Conservation (phyloP, 2,329 filamentous ascomycete species). For the Zymoseptoria brevis region DNA sequence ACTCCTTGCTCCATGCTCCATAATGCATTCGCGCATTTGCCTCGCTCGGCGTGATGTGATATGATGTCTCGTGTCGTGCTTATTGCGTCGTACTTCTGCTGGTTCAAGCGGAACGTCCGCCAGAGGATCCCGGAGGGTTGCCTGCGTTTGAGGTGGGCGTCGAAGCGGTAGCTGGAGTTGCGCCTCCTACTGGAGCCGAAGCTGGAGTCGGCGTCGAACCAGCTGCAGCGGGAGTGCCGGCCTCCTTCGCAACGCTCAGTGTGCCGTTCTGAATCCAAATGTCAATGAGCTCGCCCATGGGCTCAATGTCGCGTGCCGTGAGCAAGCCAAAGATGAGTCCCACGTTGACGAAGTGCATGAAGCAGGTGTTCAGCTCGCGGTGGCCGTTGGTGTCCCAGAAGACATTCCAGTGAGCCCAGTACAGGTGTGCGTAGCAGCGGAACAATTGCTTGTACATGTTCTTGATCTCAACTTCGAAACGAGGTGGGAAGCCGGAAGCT, state of each 20-base stretch:
- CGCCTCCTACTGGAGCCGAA: neutral
- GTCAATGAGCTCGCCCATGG: slow-evolving; percentile 90
- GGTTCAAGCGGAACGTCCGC: neutral
- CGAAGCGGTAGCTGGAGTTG: neutral
- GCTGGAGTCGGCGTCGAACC: neutral
- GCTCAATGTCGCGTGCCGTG: slow-evolving; percentile 82
- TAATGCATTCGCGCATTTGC: neutral
- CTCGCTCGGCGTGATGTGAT: neutral
- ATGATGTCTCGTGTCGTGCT: neutral
- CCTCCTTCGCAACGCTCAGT: slow-evolving; percentile 49
- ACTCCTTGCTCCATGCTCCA: neutral
- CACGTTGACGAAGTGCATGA: slow-evolving; percentile 47
- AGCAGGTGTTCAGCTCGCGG: slow-evolving; percentile 48
- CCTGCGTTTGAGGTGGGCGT: neutral
- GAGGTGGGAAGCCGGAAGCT: slow-evolving; percentile 60
- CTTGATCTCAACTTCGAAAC: slow-evolving; percentile 67
- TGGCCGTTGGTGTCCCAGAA: slow-evolving; percentile 43
- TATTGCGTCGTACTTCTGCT: neutral
- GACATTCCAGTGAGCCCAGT: slow-evolving; percentile 45
- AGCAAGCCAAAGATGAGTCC: slow-evolving; percentile 74
- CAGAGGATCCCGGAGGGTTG: neutral
- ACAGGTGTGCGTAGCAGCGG: slow-evolving; percentile 47
- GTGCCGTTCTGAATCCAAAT: slow-evolving; percentile 85
- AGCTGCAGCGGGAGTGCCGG: slow-evolving; percentile 2
- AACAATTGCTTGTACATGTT: slow-evolving; percentile 50